These are phyloP conservation scores for Botryosphaeria agaves DNA, from an alignment of 2,329 filamentous ascomycete genomes.

Conservation along the genomic window DNA sequence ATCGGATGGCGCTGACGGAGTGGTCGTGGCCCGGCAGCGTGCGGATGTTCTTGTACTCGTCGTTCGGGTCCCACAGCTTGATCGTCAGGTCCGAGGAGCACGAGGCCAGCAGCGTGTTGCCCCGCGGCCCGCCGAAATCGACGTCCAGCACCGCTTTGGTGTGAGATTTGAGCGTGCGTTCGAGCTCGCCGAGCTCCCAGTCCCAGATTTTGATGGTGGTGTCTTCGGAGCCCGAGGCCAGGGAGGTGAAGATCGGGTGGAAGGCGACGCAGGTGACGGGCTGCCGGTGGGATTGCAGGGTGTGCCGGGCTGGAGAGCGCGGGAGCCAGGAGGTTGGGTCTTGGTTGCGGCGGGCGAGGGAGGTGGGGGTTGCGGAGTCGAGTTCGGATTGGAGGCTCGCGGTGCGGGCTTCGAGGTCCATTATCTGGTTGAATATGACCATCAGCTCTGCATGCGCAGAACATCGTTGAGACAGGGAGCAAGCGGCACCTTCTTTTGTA, in stretches of 20 bases:
- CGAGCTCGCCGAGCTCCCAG: constrained; percentile 83
- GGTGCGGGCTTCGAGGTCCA: constrained; percentile 74
- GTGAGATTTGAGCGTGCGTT: constrained; percentile 81
- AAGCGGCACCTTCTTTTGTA: constrained; percentile 75
- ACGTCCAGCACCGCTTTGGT: constrained; percentile 78
- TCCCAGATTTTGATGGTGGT: constrained; percentile 95
- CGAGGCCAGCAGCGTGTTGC: constrained; percentile 61
- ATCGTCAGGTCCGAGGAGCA: constrained; percentile 85
- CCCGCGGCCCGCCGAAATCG: constrained; percentile 74
- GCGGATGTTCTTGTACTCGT: constrained; percentile 90
- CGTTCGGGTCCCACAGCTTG: constrained; percentile 82
- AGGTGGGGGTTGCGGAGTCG: constrained; percentile 64
- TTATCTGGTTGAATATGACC: constrained; percentile 42
- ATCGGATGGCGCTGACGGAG: constrained; percentile 74
- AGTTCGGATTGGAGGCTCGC: constrained; percentile 62
- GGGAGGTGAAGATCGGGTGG: constrained; percentile 76
- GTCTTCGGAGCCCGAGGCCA: constrained; percentile 84
- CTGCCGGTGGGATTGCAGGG: constrained; percentile 63
- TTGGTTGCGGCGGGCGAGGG: constrained; percentile 62
- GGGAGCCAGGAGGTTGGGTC: constrained; percentile 80
- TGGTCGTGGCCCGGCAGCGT: constrained; percentile 87
- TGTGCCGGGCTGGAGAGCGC: constrained; percentile 63
- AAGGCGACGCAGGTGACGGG: constrained; percentile 81
- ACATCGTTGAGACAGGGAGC: not conserved
- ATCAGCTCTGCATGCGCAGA: constrained; percentile 3